phyloP scores from a whole-genome alignment of 352 stramenopile species.

The Peronospora farinosa region DNA sequence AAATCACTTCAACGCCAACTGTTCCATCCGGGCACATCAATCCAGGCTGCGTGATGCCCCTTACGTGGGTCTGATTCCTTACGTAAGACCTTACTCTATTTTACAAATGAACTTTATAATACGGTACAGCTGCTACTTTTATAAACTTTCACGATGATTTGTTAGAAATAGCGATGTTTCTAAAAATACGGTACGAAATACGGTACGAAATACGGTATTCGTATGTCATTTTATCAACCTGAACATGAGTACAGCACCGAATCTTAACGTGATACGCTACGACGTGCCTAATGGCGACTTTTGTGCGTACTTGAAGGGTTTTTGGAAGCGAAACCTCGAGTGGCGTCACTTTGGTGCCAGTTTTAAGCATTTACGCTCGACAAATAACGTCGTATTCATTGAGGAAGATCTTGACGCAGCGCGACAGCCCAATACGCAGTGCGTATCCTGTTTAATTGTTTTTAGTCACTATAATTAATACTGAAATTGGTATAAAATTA shows the following conservation, averaged over 20 bases:
- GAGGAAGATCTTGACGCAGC: conserved; percentile 65
- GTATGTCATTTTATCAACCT: no score
- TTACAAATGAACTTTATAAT: no score
- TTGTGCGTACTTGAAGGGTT: conserved; percentile 60
- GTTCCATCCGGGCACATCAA: no score
- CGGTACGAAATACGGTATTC: no score
- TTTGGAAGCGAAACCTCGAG: conserved; percentile 81
- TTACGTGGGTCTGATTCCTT: no score
- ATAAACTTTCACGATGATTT: no score
- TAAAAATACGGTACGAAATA: no score
- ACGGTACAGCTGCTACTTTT: no score
- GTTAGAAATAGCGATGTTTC: no score
- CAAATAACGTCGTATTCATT: conserved; percentile 79
- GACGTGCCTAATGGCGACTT: conserved; percentile 64
- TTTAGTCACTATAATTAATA: not conserved
- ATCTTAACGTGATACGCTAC: conserved; percentile 35
- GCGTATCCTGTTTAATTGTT: not conserved
- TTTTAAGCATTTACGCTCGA: conserved; percentile 74
- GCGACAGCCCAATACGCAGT: conserved; percentile 71
- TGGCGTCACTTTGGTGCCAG: conserved; percentile 69
- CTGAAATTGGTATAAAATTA: not conserved
- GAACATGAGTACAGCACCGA: conserved; percentile 21
- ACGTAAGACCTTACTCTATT: no score
- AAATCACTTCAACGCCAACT: no score
- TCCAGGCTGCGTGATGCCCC: no score